Evolutionary conservation across 2,329 filamentous ascomycete genomes (phyloP), one percentile per base, ranked within the genome.

Genomic region (Sclerotinia minor): DNA sequence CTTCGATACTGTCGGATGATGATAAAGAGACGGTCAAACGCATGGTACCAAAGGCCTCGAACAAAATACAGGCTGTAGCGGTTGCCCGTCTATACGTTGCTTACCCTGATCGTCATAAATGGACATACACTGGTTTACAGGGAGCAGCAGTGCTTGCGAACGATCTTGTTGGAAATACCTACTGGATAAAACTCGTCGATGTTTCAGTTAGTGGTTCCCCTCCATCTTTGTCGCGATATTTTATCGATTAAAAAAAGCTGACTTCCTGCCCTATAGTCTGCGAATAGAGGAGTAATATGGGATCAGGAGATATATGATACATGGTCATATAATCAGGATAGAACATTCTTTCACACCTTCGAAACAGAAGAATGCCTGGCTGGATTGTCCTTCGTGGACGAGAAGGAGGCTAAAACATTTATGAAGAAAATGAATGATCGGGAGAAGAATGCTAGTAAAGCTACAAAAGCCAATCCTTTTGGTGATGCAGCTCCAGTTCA

Each of bases 1-100:
- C 75, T 68, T 76, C 76, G 11, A 76, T 96, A 72, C 87, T 99
- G 68, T 92, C 85, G 78, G 94, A 97, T 77, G 90, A 94, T 76
- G 95, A 99, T 83, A 97, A 96, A 85, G 92, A 96, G 81, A 96
- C 89, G 70, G 94, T 99, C 80, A 96, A 96, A 83, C 90, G 95
- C 78, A 91, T 90, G 74, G 92, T 99, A 66, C 94, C 95, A 70
- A 97, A 96, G 80, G 87, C 92, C 71, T 89, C 89, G 76, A 99
- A 98, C 87, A 98, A 98, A 84, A 98, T 99, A 80, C 92, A 96
- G 73, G 93, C 94, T 70, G 94, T 96, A 72, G 95, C 92, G 69
- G 94, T 98, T 73, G 94, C 93, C 70, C 90, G 91, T 77, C 89
- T 99, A 74, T 98, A 97, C 80, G 87, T 98, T 77, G 94, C 94